Evolutionary conservation across 192 early-diverging fungal genomes (phyloP).

Genomic region (Oehlia diaphana): DNA sequence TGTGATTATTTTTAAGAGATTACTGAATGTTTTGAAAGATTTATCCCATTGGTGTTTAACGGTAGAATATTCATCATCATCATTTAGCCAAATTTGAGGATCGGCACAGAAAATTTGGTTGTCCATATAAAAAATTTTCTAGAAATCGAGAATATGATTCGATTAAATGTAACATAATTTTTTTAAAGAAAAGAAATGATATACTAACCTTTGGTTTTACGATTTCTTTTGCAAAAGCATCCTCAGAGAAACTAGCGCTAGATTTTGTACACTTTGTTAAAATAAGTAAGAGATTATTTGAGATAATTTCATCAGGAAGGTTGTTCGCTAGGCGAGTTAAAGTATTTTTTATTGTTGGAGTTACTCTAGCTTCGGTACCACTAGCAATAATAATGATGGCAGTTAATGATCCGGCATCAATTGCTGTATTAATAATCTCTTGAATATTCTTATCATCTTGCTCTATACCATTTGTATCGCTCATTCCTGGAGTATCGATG

Average conservation of each 20-base stretch:
- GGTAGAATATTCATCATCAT: not conserved
- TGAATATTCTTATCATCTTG: conserved; percentile 12
- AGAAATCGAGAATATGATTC: not conserved
- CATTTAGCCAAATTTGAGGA: conserved; percentile 11
- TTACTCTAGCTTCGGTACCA: conserved; percentile 23
- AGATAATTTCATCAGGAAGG: not conserved
- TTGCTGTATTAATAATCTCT: conserved; percentile 8
- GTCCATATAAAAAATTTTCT: conserved; percentile 11
- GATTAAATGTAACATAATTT: not conserved
- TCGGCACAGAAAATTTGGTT: not conserved
- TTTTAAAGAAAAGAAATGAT: not conserved
- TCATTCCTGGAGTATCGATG: conserved; percentile 17
- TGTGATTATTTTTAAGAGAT: not conserved
- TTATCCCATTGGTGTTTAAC: conserved; percentile 4
- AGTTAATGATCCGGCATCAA: conserved; percentile 8
- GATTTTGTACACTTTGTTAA: conserved; percentile 16
- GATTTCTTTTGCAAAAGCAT: conserved; percentile 10
- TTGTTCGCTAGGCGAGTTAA: conserved; percentile 12
- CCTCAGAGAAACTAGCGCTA: not conserved
- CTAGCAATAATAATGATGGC: conserved; percentile 1
- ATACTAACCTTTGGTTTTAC: conserved; percentile 5
- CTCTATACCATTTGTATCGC: conserved; percentile 1
- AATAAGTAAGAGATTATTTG: conserved; percentile 4
- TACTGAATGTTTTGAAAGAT: not conserved
- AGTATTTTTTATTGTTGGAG: not conserved